These are phyloP conservation scores for Musa troglodytarum DNA, from an alignment of 176 grass and related monocot genomes.

Conservation along the genomic window DNA sequence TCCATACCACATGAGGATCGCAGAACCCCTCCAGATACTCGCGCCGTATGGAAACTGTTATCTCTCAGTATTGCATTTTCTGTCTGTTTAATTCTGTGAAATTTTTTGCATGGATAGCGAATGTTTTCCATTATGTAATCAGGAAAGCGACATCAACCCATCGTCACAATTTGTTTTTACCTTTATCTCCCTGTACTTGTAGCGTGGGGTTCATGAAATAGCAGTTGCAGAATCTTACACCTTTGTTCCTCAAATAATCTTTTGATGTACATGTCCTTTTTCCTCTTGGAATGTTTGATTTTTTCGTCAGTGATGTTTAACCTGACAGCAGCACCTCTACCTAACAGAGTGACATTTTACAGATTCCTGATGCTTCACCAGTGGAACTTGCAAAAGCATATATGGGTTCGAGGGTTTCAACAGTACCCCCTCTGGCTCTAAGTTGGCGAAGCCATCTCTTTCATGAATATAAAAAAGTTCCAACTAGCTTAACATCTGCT, in stretches of 20 bases:
- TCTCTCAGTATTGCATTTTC: neutral
- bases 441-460: constrained; percentile 33
- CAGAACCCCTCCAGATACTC: constrained; percentile 18
- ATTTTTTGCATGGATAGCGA: neutral
- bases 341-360: constrained; percentile 18
- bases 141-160: too few relatives aligned
- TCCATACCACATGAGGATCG: constrained; percentile 19
- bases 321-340: neutral
- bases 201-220: too few relatives aligned
- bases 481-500: constrained; percentile 28
- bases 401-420: constrained; percentile 43
- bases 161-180: too few relatives aligned
- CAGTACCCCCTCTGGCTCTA: constrained; percentile 18
- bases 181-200: too few relatives aligned
- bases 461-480: constrained; percentile 29
- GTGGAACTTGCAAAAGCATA: constrained; percentile 53
- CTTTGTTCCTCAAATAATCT: neutral
- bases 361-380: constrained; percentile 38
- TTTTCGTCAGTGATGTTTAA: neutral
- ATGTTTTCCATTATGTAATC: neutral
- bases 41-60: constrained; percentile 30
- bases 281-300: neutral
- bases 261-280: neutral
- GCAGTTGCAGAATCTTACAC: too few relatives aligned
- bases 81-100: neutral